Evolutionary conservation across 2,329 filamentous ascomycete species (phyloP).

Genomic region (Cordyceps farinosa): DNA sequence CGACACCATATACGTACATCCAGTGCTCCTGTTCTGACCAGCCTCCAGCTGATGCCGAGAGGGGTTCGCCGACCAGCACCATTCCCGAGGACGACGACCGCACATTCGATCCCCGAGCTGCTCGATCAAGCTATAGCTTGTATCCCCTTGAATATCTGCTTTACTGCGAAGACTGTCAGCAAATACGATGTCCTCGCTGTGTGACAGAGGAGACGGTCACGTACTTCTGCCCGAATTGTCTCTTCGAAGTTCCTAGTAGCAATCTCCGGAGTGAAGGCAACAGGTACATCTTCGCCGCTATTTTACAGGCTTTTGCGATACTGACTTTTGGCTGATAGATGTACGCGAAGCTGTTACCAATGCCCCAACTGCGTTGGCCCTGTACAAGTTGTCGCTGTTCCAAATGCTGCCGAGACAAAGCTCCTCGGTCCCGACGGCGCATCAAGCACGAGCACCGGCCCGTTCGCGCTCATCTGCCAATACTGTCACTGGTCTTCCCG

Average conservation of each 20-base stretch:
- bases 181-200: constrained; percentile 90
- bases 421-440: constrained; percentile 41
- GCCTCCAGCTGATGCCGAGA: constrained; percentile 33
- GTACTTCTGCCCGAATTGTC: constrained; percentile 90
- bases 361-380: constrained; percentile 86
- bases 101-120: constrained; percentile 80
- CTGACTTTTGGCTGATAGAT: constrained; percentile 50
- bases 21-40: constrained; percentile 62
- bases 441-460: constrained; percentile 37
- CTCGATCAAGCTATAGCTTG: constrained; percentile 84
- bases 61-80: constrained; percentile 28
- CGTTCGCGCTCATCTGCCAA: constrained; percentile 78
- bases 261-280: constrained; percentile 91
- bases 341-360: constrained; percentile 91
- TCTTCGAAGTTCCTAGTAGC: constrained; percentile 94
- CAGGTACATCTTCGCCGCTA: constrained; percentile 55
- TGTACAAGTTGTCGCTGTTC: constrained; percentile 69
- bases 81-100: constrained; percentile 66
- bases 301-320: background rate
- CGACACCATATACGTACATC: constrained; percentile 62
- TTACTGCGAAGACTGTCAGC: constrained; percentile 96
- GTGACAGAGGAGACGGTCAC: constrained; percentile 90
- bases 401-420: constrained; percentile 47
- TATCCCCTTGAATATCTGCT: constrained; percentile 91
- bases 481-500: constrained; percentile 92